Evolutionary conservation across 2,329 filamentous ascomycete species (phyloP), one percentile per base, ranked within the genome.

Genomic region (Penicillium sp.): DNA sequence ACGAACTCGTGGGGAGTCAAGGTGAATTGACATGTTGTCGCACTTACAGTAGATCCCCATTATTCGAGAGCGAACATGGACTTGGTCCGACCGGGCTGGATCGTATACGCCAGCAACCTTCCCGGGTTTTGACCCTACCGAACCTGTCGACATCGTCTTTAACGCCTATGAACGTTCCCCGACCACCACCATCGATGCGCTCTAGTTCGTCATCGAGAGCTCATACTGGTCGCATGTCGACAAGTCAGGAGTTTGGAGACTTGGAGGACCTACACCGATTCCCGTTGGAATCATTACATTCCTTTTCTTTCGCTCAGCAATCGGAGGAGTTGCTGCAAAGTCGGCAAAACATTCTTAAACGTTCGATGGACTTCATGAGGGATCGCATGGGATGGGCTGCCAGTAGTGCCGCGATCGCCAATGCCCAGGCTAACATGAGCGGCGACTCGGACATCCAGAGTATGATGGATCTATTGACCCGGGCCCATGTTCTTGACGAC

Each of bases 251-350:
- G 21, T 92, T 91, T 22, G 91, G 91, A 24, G 85, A 78, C 7
- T 68, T 90, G 43, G 95, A 98, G 79, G 95, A 99, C 71, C 84
- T 99, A 46, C 88, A 88, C 46, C 88, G 93, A 50, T 99, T 99
- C 72, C 93, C 95, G 1, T 91, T 91, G 66, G 95, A 99, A 73
- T 99, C 95, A 6, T 80, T 99, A 47, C 95, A 99, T 75, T 99
- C 95, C 1, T 99, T 99, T 78, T 98, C 93, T 13, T 99, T 99
- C 74, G 91, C 95, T 41, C 91, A 96, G 66, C 93, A 96, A 75
- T 93, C 93, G 3, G 93, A 96, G 70, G 93, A 98, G 61, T 87
- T 91, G 61, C 82, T 98, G 55, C 90, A 96, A 72, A 96, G 86
- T 73, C 89, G 95, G 53, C 93, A 98, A 73, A 96, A 91, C 79